Evolutionary conservation across 73 alveolate genomes (phyloP).

Genomic region (Symbiodinium pilosum): DNA sequence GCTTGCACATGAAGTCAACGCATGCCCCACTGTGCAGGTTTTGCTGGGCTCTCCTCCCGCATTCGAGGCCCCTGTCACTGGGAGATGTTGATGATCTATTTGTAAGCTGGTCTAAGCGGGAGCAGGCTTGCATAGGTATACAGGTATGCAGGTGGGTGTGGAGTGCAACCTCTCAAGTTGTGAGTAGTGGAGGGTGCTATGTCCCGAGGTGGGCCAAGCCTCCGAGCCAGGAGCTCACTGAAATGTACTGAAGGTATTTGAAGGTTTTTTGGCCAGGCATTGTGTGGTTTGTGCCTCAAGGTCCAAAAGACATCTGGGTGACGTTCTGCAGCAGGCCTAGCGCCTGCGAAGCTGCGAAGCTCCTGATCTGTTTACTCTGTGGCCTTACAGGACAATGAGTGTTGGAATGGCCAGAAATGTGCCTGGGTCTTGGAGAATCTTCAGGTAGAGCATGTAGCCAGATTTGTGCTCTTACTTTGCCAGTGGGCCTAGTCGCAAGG

Average conservation of each 20-base stretch:
- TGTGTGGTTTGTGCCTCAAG: not conserved
- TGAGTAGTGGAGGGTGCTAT: too few species aligned
- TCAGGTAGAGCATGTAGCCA: too few species aligned
- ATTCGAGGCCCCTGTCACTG: not conserved
- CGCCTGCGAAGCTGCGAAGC: not conserved
- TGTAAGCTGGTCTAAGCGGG: not conserved
- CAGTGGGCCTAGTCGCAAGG: too few species aligned
- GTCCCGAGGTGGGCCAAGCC: not conserved
- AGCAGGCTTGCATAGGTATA: not conserved
- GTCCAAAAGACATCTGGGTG: not conserved
- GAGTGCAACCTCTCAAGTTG: too few species aligned
- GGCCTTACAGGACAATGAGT: not conserved
- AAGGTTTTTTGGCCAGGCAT: not conserved
- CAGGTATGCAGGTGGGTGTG: not conserved
- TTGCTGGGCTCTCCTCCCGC: conserved; percentile 5
- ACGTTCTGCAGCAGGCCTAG: not conserved
- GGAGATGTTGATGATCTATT: too few species aligned
- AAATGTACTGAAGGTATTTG: too few species aligned
- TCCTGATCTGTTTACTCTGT: not conserved
- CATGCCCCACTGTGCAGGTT: not conserved
- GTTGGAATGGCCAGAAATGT: not conserved
- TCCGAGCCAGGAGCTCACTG: not conserved
- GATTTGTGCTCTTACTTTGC: too few species aligned
- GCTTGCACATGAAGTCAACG: too few species aligned
- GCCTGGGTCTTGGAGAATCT: not conserved